Conservation (phyloP, 2,329 filamentous ascomycete genomes). For the Fusarium concolor region DNA sequence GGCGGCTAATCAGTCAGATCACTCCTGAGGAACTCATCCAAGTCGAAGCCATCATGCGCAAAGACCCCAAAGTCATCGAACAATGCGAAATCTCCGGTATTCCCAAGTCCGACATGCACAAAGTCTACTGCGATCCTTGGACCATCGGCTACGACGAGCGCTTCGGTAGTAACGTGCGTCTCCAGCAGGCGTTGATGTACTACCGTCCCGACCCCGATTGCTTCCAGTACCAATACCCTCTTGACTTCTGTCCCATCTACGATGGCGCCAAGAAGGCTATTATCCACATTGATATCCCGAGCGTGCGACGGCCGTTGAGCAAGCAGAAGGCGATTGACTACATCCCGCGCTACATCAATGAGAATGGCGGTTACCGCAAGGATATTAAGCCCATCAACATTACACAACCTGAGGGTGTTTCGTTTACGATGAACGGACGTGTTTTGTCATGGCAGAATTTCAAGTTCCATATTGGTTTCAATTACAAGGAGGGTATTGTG, state of each 20-base stretch:
- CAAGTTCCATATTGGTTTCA: constrained; percentile 93
- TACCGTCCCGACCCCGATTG: constrained; percentile 88
- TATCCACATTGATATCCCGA: constrained; percentile 85
- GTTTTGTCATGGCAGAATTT: constrained; percentile 92
- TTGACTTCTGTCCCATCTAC: constrained; percentile 95
- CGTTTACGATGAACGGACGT: constrained; percentile 78
- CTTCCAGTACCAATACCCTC: constrained; percentile 89
- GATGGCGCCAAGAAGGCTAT: constrained; percentile 83
- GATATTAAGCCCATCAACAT: constrained; percentile 90
- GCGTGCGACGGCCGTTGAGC: constrained; percentile 79
- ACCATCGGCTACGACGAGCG: constrained; percentile 95
- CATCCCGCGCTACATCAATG: constrained; percentile 77
- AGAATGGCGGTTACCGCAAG: constrained; percentile 78
- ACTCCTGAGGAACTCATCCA: constrained; percentile 89
- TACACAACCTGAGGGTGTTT: constrained; percentile 88
- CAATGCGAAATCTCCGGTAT: constrained; percentile 89
- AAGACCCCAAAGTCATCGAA: constrained; percentile 88
- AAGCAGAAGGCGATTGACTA: constrained; percentile 82
- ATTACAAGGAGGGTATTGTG: constrained; percentile 92
- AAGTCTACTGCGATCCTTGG: constrained; percentile 97
- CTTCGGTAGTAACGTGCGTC: constrained; percentile 79
- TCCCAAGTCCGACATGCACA: constrained; percentile 86
- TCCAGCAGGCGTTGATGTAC: constrained; percentile 96
- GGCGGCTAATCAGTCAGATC: constrained; percentile 68
- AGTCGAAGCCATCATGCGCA: constrained; percentile 80